phyloP scores from a whole-genome alignment of 108 stramenopile species.

The Asterionellopsis glacialis region DNA sequence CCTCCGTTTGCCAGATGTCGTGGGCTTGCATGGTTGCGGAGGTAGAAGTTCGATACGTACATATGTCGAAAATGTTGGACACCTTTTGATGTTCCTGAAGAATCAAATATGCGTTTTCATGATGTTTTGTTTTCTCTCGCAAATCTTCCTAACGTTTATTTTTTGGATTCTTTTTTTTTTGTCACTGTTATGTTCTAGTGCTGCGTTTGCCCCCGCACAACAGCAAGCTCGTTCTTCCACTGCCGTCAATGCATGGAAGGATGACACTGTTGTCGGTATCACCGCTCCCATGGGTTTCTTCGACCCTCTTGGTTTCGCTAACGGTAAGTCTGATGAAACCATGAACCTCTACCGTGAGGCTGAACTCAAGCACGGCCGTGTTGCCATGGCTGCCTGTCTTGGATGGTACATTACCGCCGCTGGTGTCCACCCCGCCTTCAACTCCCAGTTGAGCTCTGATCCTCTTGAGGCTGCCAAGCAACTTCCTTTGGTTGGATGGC shows the following conservation, averaged over 20 bases:
- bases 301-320: constrained; percentile 85
- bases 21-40: too few species aligned
- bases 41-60: too few species aligned
- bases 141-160: not conserved
- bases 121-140: not conserved
- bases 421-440: constrained; percentile 86
- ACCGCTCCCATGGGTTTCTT: constrained; percentile 86
- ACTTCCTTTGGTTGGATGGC: constrained; percentile 82
- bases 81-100: not conserved
- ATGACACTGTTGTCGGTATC: constrained; percentile 69
- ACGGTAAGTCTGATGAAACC: constrained; percentile 64
- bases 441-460: constrained; percentile 68
- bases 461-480: constrained; percentile 82
- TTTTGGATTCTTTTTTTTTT: not conserved
- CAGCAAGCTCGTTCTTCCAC: constrained; percentile 29
- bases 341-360: constrained; percentile 90
- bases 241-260: constrained; percentile 62
- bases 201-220: constrained; percentile 72
- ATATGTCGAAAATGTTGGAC: not conserved
- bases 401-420: constrained; percentile 91
- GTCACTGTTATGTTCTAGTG: constrained; percentile 17
- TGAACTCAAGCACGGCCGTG: constrained; percentile 96
- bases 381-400: constrained; percentile 95
- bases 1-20: too few species aligned
- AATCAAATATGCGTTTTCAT: not conserved